These are phyloP conservation scores for Apiospora rasikravindrae DNA, from an alignment of 2,329 filamentous ascomycete genomes.

Conservation along the genomic window DNA sequence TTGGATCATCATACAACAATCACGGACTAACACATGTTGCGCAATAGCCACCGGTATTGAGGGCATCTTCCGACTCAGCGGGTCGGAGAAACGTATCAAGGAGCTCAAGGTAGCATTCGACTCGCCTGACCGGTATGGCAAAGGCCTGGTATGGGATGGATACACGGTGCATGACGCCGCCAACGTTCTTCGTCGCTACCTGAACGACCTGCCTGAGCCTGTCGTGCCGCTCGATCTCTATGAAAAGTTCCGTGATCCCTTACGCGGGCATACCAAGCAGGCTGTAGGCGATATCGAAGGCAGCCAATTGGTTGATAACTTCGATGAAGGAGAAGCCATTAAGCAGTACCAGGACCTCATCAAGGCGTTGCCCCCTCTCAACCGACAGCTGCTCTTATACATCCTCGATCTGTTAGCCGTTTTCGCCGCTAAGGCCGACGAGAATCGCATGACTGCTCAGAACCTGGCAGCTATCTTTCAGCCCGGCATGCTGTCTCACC, in stretches of 20 bases:
- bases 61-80: constrained; percentile 94
- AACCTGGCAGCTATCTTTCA: constrained; percentile 98
- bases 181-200: constrained; percentile 92
- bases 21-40: constrained; percentile 20
- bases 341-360: constrained; percentile 86
- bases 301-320: constrained; percentile 73
- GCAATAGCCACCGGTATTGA: constrained; percentile 84
- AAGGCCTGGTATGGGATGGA: constrained; percentile 94
- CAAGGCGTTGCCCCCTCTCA: constrained; percentile 88
- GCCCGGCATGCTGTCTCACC: constrained; percentile 93
- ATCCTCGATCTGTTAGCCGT: constrained; percentile 95
- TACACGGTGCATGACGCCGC: constrained; percentile 99
- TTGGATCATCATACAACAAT: constrained; percentile 23
- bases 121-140: constrained; percentile 93
- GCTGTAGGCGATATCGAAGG: constrained; percentile 72
- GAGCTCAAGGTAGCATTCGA: constrained; percentile 92
- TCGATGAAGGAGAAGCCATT: constrained; percentile 79
- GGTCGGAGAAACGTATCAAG: constrained; percentile 97
- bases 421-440: constrained; percentile 94
- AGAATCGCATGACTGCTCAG: constrained; percentile 95
- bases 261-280: constrained; percentile 74
- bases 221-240: constrained; percentile 96
- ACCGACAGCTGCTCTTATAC: constrained; percentile 91
- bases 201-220: constrained; percentile 94
- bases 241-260: constrained; percentile 84